Conservation (phyloP, 2,329 filamentous ascomycete species). For the Penicillium crustosum region DNA sequence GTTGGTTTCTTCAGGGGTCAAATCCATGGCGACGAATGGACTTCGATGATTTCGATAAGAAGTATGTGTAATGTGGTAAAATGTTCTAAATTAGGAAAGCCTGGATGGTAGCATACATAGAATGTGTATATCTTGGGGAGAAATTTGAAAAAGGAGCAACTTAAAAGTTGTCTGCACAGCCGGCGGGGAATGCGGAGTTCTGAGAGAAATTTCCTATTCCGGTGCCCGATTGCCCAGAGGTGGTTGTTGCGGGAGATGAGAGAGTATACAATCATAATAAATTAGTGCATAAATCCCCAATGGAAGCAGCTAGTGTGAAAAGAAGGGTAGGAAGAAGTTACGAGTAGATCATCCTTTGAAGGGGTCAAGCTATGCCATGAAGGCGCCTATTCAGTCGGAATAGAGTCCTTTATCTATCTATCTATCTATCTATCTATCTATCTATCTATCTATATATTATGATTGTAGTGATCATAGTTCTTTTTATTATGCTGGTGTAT, state of each 20-base stretch:
- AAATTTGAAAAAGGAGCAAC: not conserved
- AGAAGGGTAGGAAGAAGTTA: not conserved
- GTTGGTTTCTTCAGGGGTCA: not conserved
- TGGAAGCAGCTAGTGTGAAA: not conserved
- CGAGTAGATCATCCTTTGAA: too few species aligned
- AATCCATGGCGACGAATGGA: not conserved
- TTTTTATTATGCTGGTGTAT: not conserved
- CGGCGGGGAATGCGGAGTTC: not conserved
- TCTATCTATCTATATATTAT: too few species aligned
- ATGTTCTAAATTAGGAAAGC: not conserved
- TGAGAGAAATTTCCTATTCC: not conserved
- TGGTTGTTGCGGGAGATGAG: not conserved
- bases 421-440: too few species aligned
- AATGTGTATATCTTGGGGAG: not conserved
- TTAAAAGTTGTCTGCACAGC: not conserved
- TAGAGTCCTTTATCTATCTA: fast-evolving
- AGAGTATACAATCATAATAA: not conserved
- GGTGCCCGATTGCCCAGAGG: not conserved
- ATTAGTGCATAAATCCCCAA: not conserved
- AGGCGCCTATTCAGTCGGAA: too few species aligned
- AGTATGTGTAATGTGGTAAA: not conserved
- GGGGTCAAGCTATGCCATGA: not conserved
- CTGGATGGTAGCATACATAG: not conserved
- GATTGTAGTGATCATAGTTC: not conserved
- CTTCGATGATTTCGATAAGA: not conserved